Evolutionary conservation across 208 protist genomes (phyloP), one percentile per base, ranked within the genome.

Genomic region (Leishmania tarentolae): DNA sequence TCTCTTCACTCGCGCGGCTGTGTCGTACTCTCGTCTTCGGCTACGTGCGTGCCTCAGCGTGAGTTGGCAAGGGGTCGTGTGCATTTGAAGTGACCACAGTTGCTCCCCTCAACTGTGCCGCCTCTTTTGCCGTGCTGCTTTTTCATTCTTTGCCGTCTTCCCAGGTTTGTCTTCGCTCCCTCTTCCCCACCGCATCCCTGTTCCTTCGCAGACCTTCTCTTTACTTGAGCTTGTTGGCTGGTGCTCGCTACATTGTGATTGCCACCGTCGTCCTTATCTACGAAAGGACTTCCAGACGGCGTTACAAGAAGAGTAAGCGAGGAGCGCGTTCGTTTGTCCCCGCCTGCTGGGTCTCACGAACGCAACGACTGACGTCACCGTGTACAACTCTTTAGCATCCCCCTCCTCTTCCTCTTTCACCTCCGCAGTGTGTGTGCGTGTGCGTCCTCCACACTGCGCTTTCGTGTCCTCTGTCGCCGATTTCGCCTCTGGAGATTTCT

Each of bases 251-350:
- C 28, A 5, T 37, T 63, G 46, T 8, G 28, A 7, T 44, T 47
- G 66, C 40, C 31, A 50, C 46, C 35, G 44, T 24, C 17, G 69
- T 74, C 69, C 44, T 74, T 74, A 74, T 74, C 69, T 74, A 74
- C 28, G 69, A 74, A 74, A 74, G 69, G 69, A 74, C 69, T 8
- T 56, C 8, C 15, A 37, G 28, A 74, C 69, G 28, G 42, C n/a
- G n/a, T 46, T 21, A 68, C 21, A 4, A 7, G 65, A 46, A 9
- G 21, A 2, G 65, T 37, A 40, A 65, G n/a, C 5, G 24, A 47
- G 24, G 28, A 61, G 40, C 71, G 57, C 66, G 4, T 75, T 61
- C 44, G 42, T 79, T 56, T 40, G 35, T 57, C 31, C 50, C 53
- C 46, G 53, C 71, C 5, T 70, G 37, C 37, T 37, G 37, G 35